phyloP scores from a whole-genome alignment of 805 yeast species.

The Lipomyces sp. region DNA sequence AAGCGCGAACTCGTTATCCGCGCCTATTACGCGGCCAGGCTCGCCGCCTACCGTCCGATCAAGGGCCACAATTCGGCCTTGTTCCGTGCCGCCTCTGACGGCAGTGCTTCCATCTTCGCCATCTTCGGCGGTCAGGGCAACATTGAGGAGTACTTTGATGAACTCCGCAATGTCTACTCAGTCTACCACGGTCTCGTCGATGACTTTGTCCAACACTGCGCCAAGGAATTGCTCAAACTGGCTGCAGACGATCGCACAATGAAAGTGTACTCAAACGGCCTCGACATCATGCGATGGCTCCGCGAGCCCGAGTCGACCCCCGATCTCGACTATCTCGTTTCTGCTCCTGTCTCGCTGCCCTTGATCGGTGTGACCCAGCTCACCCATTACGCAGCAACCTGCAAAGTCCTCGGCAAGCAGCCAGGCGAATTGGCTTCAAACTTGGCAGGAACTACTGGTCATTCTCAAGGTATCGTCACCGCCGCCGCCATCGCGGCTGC shows the following conservation, averaged over 20 bases:
- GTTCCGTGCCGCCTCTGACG: conserved; percentile 62
- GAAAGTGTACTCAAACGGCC: conserved; percentile 91
- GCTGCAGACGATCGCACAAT: conserved; percentile 75
- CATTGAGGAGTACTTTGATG: conserved; percentile 96
- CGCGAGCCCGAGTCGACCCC: conserved; percentile 85
- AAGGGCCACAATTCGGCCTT: conserved; percentile 61
- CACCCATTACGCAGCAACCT: conserved; percentile 88
- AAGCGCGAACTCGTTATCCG: conserved; percentile 78
- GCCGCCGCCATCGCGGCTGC: conserved; percentile 87
- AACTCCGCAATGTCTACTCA: conserved; percentile 81
- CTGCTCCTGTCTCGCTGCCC: conserved; percentile 97
- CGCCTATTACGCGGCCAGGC: conserved; percentile 71
- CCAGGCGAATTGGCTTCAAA: conserved; percentile 84
- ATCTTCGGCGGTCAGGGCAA: conserved; percentile 99
- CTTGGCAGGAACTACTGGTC: conserved; percentile 55
- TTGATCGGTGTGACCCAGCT: conserved; percentile 94
- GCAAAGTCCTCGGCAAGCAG: conserved; percentile 78
- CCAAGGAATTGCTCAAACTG: conserved; percentile 67
- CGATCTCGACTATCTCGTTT: conserved; percentile 80
- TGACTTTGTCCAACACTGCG: conserved; percentile 72
- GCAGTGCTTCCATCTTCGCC: conserved; percentile 68
- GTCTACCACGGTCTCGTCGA: conserved; percentile 75
- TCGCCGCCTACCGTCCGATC: conserved; percentile 56
- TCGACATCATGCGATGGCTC: conserved; percentile 87
- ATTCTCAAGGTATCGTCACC: conserved; percentile 69